These are phyloP conservation scores for Talaromyces atroroseus DNA, from an alignment of 2,329 filamentous ascomycete genomes.

Conservation along the genomic window DNA sequence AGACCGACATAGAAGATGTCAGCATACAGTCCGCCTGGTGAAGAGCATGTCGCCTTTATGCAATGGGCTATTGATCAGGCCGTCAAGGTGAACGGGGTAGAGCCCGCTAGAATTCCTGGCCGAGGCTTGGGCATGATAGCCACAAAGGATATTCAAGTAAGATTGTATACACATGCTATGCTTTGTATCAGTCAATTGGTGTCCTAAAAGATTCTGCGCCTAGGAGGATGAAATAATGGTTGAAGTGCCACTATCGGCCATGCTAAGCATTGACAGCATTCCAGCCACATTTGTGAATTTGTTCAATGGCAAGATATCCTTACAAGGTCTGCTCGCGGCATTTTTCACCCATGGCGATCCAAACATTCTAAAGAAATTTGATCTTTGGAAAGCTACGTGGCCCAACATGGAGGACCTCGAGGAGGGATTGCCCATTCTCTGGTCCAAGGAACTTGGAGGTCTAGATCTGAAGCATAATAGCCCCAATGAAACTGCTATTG, in stretches of 20 bases:
- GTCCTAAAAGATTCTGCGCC: neutral
- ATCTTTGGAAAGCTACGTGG: slow-evolving; percentile 62
- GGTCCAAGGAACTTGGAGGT: slow-evolving; percentile 40
- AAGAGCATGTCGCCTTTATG: slow-evolving; percentile 51
- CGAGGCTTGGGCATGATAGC: slow-evolving; percentile 75
- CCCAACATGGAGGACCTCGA: slow-evolving; percentile 58
- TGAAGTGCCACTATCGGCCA: slow-evolving; percentile 56
- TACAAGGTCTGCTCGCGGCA: slow-evolving; percentile 69
- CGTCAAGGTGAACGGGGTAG: slow-evolving; percentile 62
- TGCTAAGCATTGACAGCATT: slow-evolving; percentile 61
- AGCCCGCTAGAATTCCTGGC: slow-evolving; percentile 61
- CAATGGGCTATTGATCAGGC: slow-evolving; percentile 63
- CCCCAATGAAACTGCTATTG: slow-evolving; percentile 20
- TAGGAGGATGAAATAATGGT: slow-evolving; percentile 59
- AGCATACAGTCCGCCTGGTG: slow-evolving; percentile 21
- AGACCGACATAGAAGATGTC: neutral
- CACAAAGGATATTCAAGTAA: slow-evolving; percentile 59
- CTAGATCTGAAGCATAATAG: slow-evolving; percentile 27
- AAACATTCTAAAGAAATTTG: slow-evolving; percentile 45
- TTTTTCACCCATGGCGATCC: slow-evolving; percentile 51
- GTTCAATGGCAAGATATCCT: slow-evolving; percentile 50
- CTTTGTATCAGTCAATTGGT: neutral
- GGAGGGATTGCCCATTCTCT: slow-evolving; percentile 53
- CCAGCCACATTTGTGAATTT: slow-evolving; percentile 48
- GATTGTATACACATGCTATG: neutral